Percentiles rank a stretch among this genome's conserved stretches.
These are phyloP conservation scores for Plenodomus tracheiphilus DNA, from an alignment of 2,329 filamentous ascomycete species.

Conservation along the genomic window DNA sequence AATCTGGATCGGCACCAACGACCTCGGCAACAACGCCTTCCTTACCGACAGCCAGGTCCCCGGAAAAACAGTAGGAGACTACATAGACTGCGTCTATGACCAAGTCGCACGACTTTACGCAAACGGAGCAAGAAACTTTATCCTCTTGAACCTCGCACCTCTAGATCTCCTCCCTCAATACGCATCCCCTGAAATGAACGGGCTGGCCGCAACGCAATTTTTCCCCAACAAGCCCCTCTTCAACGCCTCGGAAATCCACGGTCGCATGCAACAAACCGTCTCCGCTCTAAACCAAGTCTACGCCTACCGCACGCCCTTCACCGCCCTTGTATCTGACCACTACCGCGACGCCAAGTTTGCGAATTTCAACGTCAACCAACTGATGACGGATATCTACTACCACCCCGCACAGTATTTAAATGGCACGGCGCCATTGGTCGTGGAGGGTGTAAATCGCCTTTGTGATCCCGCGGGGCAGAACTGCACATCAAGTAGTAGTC, in stretches of 20 bases:
- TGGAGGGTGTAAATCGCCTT: slow-evolving; percentile 60
- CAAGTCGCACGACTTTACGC: slow-evolving; percentile 66
- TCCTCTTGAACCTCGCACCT: slow-evolving; percentile 70
- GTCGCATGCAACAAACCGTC: slow-evolving; percentile 58
- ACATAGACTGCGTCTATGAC: slow-evolving; percentile 68
- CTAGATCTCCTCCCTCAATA: slow-evolving; percentile 71
- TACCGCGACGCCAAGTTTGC: slow-evolving; percentile 63
- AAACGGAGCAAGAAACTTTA: slow-evolving; percentile 69
- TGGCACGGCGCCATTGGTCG: slow-evolving; percentile 64
- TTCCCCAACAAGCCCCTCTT: slow-evolving; percentile 50
- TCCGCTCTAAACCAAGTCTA: slow-evolving; percentile 56
- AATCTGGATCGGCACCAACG: slow-evolving; percentile 82
- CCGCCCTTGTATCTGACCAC: slow-evolving; percentile 46
- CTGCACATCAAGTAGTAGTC: slow-evolving; percentile 38
- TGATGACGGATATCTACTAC: slow-evolving; percentile 66
- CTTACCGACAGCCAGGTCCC: slow-evolving; percentile 65
- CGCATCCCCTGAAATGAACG: slow-evolving; percentile 53
- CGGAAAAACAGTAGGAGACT: slow-evolving; percentile 65
- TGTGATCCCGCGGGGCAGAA: slow-evolving; percentile 52
- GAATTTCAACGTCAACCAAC: slow-evolving; percentile 66
- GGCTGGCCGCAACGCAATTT: slow-evolving; percentile 49
- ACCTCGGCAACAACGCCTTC: slow-evolving; percentile 69
- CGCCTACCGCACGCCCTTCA: slow-evolving; percentile 55
- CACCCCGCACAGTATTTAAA: slow-evolving; percentile 65
- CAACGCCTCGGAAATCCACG: slow-evolving; percentile 57